A percentile compares a stretch with the other conserved stretches of the same genome.
Conservation (phyloP, 805 yeast genomes). For the Schizosaccharomyces pombe region DNA sequence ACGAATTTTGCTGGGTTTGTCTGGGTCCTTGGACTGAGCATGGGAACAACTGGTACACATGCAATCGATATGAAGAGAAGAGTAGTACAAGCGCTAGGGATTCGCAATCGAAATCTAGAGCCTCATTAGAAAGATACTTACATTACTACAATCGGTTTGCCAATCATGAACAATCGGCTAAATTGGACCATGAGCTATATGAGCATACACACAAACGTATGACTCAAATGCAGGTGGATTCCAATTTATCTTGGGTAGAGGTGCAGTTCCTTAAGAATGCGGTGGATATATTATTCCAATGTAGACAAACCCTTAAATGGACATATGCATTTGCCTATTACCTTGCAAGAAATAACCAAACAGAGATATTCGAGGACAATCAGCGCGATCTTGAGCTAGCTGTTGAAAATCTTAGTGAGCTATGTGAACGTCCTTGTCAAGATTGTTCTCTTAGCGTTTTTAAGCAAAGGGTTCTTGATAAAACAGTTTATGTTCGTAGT, state of each 20-base stretch:
- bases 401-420: conserved; percentile 43
- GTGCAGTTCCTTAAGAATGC: conserved; percentile 63
- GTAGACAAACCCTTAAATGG: conserved; percentile 71
- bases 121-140: conserved; percentile 38
- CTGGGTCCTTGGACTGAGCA: conserved; percentile 52
- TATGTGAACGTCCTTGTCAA: conserved; percentile 24
- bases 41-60: conserved; percentile 37
- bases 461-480: conserved; percentile 21
- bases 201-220: conserved; percentile 40
- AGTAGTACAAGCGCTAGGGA: conserved; percentile 20
- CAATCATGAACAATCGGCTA: conserved; percentile 53
- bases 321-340: conserved; percentile 63
- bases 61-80: conserved; percentile 33
- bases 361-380: conserved; percentile 43
- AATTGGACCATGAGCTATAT: conserved; percentile 42
- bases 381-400: conserved; percentile 40
- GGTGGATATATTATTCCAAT: conserved; percentile 35
- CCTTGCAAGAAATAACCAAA: conserved; percentile 27
- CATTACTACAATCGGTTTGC: conserved; percentile 54
- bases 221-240: conserved; percentile 36
- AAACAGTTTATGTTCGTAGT: conserved; percentile 21
- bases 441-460: conserved; percentile 16
- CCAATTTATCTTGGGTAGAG: conserved; percentile 62
- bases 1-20: conserved; percentile 90
- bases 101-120: conserved; percentile 22